phyloP scores from a whole-genome alignment of 345 rosid species.

The Arabidopsis thaliana region DNA sequence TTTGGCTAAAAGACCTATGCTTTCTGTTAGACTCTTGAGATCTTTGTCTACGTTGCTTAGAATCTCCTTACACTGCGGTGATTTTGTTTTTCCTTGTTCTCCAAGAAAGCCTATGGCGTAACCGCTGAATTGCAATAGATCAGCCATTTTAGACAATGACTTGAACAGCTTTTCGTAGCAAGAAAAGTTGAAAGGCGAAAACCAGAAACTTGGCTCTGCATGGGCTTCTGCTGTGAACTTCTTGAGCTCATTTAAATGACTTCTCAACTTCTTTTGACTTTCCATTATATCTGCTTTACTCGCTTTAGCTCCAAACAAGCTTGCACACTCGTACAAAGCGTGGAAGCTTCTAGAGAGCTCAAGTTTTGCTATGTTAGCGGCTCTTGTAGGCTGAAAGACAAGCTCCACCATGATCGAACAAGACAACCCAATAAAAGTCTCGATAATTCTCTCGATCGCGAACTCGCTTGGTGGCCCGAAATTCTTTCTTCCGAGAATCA shows the following conservation, averaged over 20 bases:
- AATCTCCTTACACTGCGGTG: constrained; percentile 47
- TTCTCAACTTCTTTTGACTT: constrained; percentile 57
- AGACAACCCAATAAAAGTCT: constrained; percentile 82
- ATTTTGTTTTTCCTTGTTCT: constrained; percentile 49
- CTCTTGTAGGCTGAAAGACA: constrained; percentile 68
- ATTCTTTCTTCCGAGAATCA: constrained; percentile 76
- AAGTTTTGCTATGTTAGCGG: constrained; percentile 66
- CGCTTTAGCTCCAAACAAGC: constrained; percentile 48
- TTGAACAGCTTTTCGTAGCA: constrained; percentile 63
- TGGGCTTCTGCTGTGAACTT: constrained; percentile 75
- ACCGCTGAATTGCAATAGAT: constrained; percentile 63
- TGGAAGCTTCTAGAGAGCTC: constrained; percentile 58
- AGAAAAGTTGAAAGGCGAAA: constrained; percentile 65
- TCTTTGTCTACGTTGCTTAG: constrained; percentile 53
- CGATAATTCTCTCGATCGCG: constrained; percentile 82
- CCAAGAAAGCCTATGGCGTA: constrained; percentile 54
- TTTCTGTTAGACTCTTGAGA: constrained; percentile 54
- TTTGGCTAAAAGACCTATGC: constrained; percentile 52
- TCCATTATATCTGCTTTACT: constrained; percentile 46
- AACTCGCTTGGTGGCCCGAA: constrained; percentile 84
- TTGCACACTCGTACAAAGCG: constrained; percentile 53
- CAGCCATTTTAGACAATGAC: constrained; percentile 65
- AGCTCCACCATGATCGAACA: constrained; percentile 74
- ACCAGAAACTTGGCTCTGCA: constrained; percentile 88
- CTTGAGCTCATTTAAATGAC: constrained; percentile 52